Evolutionary conservation across 2,329 filamentous ascomycete genomes (phyloP).

Genomic region (Colletotrichum sp.): DNA sequence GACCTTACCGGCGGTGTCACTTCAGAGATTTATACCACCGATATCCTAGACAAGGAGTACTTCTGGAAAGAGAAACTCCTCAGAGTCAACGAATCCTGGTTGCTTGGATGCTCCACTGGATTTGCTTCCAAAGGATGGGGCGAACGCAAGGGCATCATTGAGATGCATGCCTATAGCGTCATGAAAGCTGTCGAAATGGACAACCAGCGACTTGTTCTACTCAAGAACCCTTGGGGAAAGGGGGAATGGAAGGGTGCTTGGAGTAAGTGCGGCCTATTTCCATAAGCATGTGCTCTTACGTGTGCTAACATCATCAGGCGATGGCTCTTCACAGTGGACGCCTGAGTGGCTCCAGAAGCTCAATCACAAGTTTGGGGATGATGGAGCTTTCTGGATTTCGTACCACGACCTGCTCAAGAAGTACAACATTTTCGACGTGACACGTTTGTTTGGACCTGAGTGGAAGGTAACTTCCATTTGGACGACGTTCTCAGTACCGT

Average conservation of each 20-base stretch:
- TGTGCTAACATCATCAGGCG: slow-evolving; percentile 43
- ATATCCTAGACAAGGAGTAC: slow-evolving; percentile 70
- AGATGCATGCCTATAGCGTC: slow-evolving; percentile 66
- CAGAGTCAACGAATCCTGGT: slow-evolving; percentile 79
- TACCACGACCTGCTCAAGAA: slow-evolving; percentile 49
- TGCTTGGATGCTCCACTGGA: slow-evolving; percentile 66
- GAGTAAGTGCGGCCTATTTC: slow-evolving; percentile 46
- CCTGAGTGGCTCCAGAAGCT: slow-evolving; percentile 73
- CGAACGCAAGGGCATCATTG: slow-evolving; percentile 61
- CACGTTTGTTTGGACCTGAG: slow-evolving; percentile 53
- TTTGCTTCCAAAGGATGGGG: slow-evolving; percentile 50
- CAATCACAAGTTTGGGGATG: slow-evolving; percentile 70
- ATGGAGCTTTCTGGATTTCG: slow-evolving; percentile 60
- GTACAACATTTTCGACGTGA: slow-evolving; percentile 49
- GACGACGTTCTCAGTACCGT: slow-evolving; percentile 59
- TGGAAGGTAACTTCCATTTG: slow-evolving; percentile 56
- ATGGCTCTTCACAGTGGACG: slow-evolving; percentile 78
- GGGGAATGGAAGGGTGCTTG: slow-evolving; percentile 83
- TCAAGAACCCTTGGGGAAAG: slow-evolving; percentile 82
- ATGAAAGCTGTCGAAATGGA: slow-evolving; percentile 64
- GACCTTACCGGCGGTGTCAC: slow-evolving; percentile 71
- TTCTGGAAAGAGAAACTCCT: slow-evolving; percentile 84
- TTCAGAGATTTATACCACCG: slow-evolving; percentile 67
- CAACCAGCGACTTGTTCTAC: slow-evolving; percentile 66
- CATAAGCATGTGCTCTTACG: neutral